Conservation (phyloP, 331 rosid genomes). For the Rosa hybrid region DNA sequence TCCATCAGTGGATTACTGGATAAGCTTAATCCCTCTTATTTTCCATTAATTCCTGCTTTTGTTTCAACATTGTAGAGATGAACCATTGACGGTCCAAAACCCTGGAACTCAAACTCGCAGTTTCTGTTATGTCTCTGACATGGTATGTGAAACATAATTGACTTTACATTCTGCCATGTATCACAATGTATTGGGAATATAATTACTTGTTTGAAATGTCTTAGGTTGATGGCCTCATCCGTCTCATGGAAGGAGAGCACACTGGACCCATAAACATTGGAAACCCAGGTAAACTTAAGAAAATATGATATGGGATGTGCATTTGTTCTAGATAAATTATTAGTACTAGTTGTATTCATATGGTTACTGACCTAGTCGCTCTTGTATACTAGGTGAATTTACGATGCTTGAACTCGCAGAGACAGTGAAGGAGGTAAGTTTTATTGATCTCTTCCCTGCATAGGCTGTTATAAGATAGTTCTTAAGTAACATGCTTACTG, state of each 20-base stretch:
- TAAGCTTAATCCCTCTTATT: neutral
- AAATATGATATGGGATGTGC: neutral
- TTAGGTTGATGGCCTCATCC: slow-evolving; percentile 91
- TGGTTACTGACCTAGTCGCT: slow-evolving; percentile 6
- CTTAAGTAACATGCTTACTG: neutral
- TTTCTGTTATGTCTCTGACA: slow-evolving; percentile 90
- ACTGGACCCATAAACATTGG: slow-evolving; percentile 98
- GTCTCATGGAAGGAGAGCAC: slow-evolving; percentile 83
- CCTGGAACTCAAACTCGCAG: slow-evolving; percentile 99
- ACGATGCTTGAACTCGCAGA: slow-evolving; percentile 87
- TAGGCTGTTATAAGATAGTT: neutral
- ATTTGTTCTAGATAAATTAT: neutral
- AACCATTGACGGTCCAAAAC: slow-evolving; percentile 82
- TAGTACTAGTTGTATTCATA: neutral
- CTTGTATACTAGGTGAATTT: slow-evolving; percentile 62
- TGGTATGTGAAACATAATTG: slow-evolving; percentile 47
- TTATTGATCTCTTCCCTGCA: neutral
- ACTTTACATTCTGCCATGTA: neutral
- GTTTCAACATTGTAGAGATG: slow-evolving; percentile 54
- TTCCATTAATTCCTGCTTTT: slow-evolving; percentile 10
- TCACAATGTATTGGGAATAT: slow-evolving; percentile 10
- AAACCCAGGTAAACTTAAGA: slow-evolving; percentile 62
- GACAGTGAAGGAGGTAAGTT: slow-evolving; percentile 79
- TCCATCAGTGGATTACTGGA: neutral
- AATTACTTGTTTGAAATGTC: slow-evolving; percentile 18